Evolutionary conservation across 2,329 filamentous ascomycete species (phyloP), one percentile per base, ranked within the genome.

Genomic region (Ceratocystis cacaofunesta): DNA sequence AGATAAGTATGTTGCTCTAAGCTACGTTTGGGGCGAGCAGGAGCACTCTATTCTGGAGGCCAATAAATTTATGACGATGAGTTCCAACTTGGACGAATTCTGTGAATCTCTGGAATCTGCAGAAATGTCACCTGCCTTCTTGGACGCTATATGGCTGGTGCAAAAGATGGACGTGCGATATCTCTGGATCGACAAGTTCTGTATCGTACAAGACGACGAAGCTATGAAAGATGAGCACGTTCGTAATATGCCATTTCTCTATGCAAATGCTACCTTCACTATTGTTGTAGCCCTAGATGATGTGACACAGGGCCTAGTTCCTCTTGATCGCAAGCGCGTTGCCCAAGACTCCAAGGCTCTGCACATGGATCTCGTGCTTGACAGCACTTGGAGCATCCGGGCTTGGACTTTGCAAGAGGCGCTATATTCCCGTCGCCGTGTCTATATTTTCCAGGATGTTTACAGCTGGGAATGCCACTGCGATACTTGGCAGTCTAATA

Each of bases 381-480:
- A 73, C 7, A 77, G 75, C 2, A 71, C 69, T 10, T 78, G 77
- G 77, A 75, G 73, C 65, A 72, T 71, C 0, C 72, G 77, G 41
- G 76, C 73, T 41, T 79, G 77, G 77, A 78, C 77, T 5, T 69
- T 79, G 19, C 75, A 78, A 66, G 77, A 79, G 66, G 71, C 72
- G 1, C 69, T 77, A 15, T 79, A 78, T 68, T 75, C 77, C 28
- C 72, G 77, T 32, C 75, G 77, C 8, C 72, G 73, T 10, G 72
- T 78, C 63, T 78, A 76, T 70, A 74, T 79, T 68, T 78, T 78
- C 63, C 74, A 77, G 36, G 75, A 78, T 25, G 67, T 72, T 7
- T 72, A 78, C 12, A 76, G 76, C 1, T 78, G 77, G 77, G 75
- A 78, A 67, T 79, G 77, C 62, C 77, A 79, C 68, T 78, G 77